Conservation (phyloP, 2,329 filamentous ascomycete species). For the Arthroderma sp. region DNA sequence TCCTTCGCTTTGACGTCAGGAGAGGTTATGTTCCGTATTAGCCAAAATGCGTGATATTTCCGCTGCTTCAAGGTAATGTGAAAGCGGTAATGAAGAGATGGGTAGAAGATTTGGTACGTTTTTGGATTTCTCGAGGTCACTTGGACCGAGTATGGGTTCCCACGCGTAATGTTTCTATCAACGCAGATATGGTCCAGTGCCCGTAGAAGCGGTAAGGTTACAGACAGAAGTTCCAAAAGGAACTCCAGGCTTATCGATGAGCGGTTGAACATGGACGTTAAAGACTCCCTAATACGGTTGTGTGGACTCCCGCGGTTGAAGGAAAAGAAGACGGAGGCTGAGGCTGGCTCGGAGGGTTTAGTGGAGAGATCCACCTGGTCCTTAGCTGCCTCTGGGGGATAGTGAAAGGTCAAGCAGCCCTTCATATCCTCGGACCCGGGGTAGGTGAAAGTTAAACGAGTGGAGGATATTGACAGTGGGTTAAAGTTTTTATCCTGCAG, state of each 20-base stretch:
- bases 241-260: constrained; percentile 18
- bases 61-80: constrained; percentile 18
- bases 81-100: constrained; percentile 21
- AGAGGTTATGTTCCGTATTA: constrained; percentile 19
- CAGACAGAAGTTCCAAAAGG: constrained; percentile 20
- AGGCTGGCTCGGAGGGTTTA: too few species aligned
- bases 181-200: constrained; percentile 23
- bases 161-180: constrained; percentile 13
- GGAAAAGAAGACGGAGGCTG: constrained; percentile 11
- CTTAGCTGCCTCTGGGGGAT: constrained; percentile 9
- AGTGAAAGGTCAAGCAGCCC: constrained; percentile 21
- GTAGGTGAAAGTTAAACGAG: constrained; percentile 23
- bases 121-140: constrained; percentile 25
- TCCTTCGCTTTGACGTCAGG: constrained; percentile 9
- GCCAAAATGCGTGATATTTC: constrained; percentile 21
- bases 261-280: constrained; percentile 24
- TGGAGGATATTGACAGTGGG: constrained; percentile 22
- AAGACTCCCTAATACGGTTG: constrained; percentile 27
- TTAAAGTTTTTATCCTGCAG: constrained; percentile 22
- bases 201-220: constrained; percentile 26
- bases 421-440: constrained; percentile 17
- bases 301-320: constrained; percentile 27
- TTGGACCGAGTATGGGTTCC: constrained; percentile 15
- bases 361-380: constrained; percentile 12
- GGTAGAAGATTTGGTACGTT: constrained; percentile 24